Evolutionary conservation across 2,329 filamentous ascomycete species (phyloP).

Genomic region (Epichloe gansuensis): DNA sequence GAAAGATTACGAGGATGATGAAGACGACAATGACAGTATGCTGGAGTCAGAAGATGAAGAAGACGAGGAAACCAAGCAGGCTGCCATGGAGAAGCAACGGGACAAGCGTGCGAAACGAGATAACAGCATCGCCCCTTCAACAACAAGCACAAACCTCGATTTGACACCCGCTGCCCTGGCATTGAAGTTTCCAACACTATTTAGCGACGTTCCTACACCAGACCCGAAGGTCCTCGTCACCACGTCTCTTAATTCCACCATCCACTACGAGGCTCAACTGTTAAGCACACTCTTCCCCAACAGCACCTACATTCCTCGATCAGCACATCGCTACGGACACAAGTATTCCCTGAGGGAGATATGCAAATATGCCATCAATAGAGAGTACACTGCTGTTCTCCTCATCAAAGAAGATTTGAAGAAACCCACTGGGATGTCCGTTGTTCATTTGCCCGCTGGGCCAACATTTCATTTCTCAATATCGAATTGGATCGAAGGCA

Average conservation of each 20-base stretch:
- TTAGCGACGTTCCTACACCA: slow-evolving; percentile 43
- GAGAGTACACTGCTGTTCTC: slow-evolving; percentile 71
- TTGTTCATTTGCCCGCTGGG: slow-evolving; percentile 71
- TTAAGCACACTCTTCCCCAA: slow-evolving; percentile 79
- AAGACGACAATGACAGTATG: slow-evolving; percentile 66
- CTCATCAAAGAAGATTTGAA: slow-evolving; percentile 86
- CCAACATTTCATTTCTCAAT: slow-evolving; percentile 91
- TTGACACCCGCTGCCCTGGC: slow-evolving; percentile 47
- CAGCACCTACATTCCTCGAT: slow-evolving; percentile 73
- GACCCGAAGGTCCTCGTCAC: slow-evolving; percentile 83
- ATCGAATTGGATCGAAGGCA: slow-evolving; percentile 80
- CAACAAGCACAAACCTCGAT: slow-evolving; percentile 50
- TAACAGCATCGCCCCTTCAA: slow-evolving; percentile 42
- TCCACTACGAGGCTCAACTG: slow-evolving; percentile 70
- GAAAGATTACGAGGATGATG: slow-evolving; percentile 34
- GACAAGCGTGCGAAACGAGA: slow-evolving; percentile 33
- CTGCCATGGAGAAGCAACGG: slow-evolving; percentile 28
- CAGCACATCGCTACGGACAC: slow-evolving; percentile 69
- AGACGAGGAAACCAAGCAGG: slow-evolving; percentile 34
- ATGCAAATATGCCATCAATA: slow-evolving; percentile 66
- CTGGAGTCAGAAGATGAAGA: slow-evolving; percentile 50
- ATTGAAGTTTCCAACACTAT: slow-evolving; percentile 49
- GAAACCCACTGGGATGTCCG: slow-evolving; percentile 64
- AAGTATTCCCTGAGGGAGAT: slow-evolving; percentile 92
- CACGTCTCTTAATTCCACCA: slow-evolving; percentile 74